Base-by-base conservation (phyloP, 2,329 filamentous ascomycete species). In the Colletotrichum sp. region DNA sequence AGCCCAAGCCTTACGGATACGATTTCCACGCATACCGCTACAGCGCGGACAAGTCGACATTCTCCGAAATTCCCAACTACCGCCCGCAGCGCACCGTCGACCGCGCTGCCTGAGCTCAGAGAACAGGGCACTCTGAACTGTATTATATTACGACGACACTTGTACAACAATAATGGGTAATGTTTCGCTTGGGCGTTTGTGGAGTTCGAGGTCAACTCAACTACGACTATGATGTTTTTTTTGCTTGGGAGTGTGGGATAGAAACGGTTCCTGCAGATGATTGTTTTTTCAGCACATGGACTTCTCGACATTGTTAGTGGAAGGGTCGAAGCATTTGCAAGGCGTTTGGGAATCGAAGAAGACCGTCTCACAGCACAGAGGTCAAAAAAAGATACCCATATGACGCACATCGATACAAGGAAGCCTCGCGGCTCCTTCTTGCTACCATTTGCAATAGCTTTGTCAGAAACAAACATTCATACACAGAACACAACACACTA, bases 11-110 rank as follows among this genome's bases (percentile, higher is more conserved):
- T 1, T 99, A 99, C 80, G 97, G 97, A 16, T 96, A 98, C 75
- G 96, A 98, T 77, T 98, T 99, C 87, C 96, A 98, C 84, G 96
- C 96, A 1, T 99, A 98, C 88, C 92, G 93, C 77, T 99, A 98
- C 87, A 95, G 98, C 82, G 91, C 95, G 77, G 88, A 90, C 5
- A 91, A 87, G 24, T 92, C 94, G 78, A 95, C 93, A 90, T 99
- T 99, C 81, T 93, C 97, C 75, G 93, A 97, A 82, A 86, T 98
- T 62, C 94, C 93, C n/a, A 90, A 96, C 81, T 99, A 97, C 86
- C 92, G 94, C 84, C 90, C 97, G 34, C 91, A 91, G 78, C 90
- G 90, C 80, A 91, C 90, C 57, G 82, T 86, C 21, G 87, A 89
- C 77, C 83, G 83, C 67, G 85, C 78, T 68, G 83, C 82, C 34